These are phyloP conservation scores for Colletotrichum sp. DNA, from an alignment of 2,329 filamentous ascomycete species.

Conservation along the genomic window DNA sequence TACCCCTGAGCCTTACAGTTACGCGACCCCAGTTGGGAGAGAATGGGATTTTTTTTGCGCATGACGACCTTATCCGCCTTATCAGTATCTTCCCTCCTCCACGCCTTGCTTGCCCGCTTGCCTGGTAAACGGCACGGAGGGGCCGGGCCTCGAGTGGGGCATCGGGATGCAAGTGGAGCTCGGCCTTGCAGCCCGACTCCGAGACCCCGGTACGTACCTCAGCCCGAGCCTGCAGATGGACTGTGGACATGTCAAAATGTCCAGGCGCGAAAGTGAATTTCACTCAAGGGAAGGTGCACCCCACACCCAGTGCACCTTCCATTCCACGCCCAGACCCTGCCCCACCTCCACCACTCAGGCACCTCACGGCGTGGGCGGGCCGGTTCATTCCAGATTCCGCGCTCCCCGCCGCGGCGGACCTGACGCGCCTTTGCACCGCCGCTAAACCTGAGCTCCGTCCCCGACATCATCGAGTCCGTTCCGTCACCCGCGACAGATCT, in stretches of 20 bases:
- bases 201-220: background rate
- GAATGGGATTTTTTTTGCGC: background rate
- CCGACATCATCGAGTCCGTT: background rate
- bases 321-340: background rate
- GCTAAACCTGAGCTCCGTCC: background rate
- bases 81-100: background rate
- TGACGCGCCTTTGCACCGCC: background rate
- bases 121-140: background rate
- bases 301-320: background rate
- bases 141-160: background rate
- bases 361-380: background rate
- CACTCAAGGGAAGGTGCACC: background rate
- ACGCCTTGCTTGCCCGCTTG: background rate
- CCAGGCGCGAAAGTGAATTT: background rate
- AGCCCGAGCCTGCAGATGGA: background rate
- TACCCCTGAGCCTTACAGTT: background rate
- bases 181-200: background rate
- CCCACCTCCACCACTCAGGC: background rate
- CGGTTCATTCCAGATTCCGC: constrained; percentile 2
- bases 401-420: background rate
- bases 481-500: background rate
- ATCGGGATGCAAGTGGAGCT: background rate
- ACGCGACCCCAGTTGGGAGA: background rate
- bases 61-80: background rate
- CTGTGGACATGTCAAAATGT: background rate